phyloP scores from a whole-genome alignment of 208 protist species.

The Histomonas meleagridis region DNA sequence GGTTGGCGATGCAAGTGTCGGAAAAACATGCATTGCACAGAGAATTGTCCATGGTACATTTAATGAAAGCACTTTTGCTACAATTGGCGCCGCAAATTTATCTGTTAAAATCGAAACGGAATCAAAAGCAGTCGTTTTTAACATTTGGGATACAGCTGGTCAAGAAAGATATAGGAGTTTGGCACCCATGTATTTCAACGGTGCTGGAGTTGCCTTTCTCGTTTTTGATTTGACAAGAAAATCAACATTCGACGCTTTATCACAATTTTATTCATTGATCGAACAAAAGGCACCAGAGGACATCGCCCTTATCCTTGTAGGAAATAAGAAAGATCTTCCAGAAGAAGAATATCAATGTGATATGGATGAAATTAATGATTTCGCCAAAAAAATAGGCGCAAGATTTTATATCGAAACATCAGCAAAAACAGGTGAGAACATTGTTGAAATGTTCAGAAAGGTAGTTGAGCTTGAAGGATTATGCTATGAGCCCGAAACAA shows the following conservation, averaged over 20 bases:
- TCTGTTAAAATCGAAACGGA: neutral
- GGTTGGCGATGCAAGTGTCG: neutral
- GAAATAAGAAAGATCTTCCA: neutral
- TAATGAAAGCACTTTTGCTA: neutral
- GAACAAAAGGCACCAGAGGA: neutral
- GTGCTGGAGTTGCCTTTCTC: neutral
- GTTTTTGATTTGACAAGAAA: neutral
- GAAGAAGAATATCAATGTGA: too few species aligned
- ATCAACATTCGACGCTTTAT: neutral
- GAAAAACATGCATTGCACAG: constrained; percentile 23
- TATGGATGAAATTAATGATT: neutral
- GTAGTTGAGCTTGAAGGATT: too few species aligned
- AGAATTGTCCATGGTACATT: neutral
- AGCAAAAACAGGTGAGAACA: neutral
- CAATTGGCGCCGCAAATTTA: neutral
- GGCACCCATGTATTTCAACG: neutral
- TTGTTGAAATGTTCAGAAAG: neutral
- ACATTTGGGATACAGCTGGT: constrained; percentile 17
- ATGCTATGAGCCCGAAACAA: too few species aligned
- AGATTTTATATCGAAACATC: neutral
- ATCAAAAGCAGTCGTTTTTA: neutral
- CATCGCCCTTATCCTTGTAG: neutral
- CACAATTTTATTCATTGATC: neutral
- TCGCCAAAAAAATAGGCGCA: neutral
- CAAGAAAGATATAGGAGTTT: neutral